Evolutionary conservation across 257 asterid genomes (phyloP), one percentile per base, ranked within the genome.

Genomic region (Penstemon barbatus): DNA sequence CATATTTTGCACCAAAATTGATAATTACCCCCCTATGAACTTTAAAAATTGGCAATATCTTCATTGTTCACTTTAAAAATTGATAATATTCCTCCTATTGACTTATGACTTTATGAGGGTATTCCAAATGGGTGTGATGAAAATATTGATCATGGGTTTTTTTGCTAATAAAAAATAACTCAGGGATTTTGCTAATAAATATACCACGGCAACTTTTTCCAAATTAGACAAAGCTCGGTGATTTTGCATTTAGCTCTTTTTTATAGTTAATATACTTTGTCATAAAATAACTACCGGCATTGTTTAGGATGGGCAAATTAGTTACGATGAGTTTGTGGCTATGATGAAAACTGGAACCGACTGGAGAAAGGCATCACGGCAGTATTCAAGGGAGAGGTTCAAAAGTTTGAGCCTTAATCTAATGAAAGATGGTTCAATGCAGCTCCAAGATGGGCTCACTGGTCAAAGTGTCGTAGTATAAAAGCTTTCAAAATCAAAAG

Each of bases 281-380:
- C 38, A 43, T 41, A 1, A 42, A 54, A 48, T 48, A 49, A 55
- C 59, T 61, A 41, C 7, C 50, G 40, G 13, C 49, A 11, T 82
- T 66, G 8, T 74, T 77, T 74, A 90, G 97, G 97, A 90, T 52
- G 95, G 95, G 48, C 73, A 51, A 76, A 84, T 90, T 37, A 86
- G 95, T 78, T 90, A 81, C 4, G 96, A 90, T 6, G 97, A 90
- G 81, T 90, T 90, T 61, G 94, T 90, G 12, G 96, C 94, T 5
- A 90, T 90, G 97, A 90, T 90, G 97, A 90, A 90, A 82, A 70
- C 95, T 1, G 95, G 97, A 73, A 90, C 94, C 5, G 95, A 87
- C 75, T 90, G 97, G 97, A 88, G 96, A 83, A 90, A 90, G 84
- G 97, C 96, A 44, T 90, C 97, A 8, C 81, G 96, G 36, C 97